phyloP scores from a whole-genome alignment of 768 basidiomycete genomes.

The Tubosaeta sp. region DNA sequence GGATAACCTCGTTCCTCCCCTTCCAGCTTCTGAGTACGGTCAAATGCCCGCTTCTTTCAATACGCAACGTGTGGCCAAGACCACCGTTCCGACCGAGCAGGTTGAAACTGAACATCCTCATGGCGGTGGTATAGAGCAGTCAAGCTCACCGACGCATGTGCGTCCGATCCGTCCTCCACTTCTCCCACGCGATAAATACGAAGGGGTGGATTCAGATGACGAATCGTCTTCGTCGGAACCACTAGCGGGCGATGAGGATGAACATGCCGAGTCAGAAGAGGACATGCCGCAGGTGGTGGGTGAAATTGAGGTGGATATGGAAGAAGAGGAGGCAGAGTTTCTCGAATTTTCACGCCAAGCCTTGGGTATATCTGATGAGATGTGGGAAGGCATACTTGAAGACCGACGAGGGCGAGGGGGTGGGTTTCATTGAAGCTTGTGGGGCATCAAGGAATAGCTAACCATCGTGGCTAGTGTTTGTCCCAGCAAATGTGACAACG shows the following conservation, averaged over 20 bases:
- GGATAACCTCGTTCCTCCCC: slow-evolving; percentile 75
- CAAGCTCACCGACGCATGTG: slow-evolving; percentile 19
- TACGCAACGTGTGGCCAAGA: slow-evolving; percentile 61
- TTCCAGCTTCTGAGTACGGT: slow-evolving; percentile 86
- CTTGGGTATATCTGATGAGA: slow-evolving; percentile 82
- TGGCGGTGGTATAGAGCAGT: slow-evolving; percentile 3
- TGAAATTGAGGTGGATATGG: slow-evolving; percentile 88
- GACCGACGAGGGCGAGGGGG: slow-evolving; percentile 81
- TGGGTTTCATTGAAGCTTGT: slow-evolving; percentile 34
- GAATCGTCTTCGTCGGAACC: slow-evolving; percentile 67
- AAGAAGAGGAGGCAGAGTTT: slow-evolving; percentile 91
- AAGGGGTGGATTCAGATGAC: slow-evolving; percentile 92
- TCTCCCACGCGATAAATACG: slow-evolving; percentile 77
- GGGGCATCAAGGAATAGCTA: background rate
- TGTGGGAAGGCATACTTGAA: slow-evolving; percentile 82
- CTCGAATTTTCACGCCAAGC: slow-evolving; percentile 91
- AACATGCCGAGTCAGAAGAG: slow-evolving; percentile 64
- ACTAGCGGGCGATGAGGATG: slow-evolving; percentile 37
- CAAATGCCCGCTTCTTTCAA: slow-evolving; percentile 74
- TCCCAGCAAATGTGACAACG: slow-evolving; percentile 36
- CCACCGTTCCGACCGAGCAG: slow-evolving; percentile 41
- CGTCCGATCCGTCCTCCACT: slow-evolving; percentile 71
- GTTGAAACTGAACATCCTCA: slow-evolving; percentile 23
- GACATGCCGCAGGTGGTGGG: slow-evolving; percentile 81
- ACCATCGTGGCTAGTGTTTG: slow-evolving; percentile 46